Percentiles rank a stretch among this genome's conserved stretches.
These are phyloP conservation scores for Xerocomus brunneocitrinus DNA, from an alignment of 768 basidiomycete genomes.

Conservation along the genomic window DNA sequence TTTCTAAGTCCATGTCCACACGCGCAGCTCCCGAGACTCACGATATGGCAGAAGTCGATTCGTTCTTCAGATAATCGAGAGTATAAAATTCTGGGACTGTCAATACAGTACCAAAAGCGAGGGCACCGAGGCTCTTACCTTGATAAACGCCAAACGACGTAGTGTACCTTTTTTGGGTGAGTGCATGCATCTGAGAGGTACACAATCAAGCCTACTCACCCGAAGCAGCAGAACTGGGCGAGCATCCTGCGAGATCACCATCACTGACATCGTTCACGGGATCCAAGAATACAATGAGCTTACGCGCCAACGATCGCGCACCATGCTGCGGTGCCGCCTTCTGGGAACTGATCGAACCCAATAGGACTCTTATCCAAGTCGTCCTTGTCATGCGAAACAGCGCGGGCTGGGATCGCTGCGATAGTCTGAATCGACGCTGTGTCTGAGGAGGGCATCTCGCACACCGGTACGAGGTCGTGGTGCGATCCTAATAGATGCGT, in stretches of 20 bases:
- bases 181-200: neutral
- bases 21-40: slow-evolving; percentile 14
- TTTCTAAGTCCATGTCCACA: neutral
- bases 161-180: slow-evolving; percentile 26
- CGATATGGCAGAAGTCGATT: slow-evolving; percentile 35
- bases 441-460: slow-evolving; percentile 6
- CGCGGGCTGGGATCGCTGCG: neutral
- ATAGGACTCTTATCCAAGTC: neutral
- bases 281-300: neutral
- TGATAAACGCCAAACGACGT: slow-evolving; percentile 40
- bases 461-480: neutral
- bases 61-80: slow-evolving; percentile 31
- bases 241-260: slow-evolving; percentile 22
- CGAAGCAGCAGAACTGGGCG: slow-evolving; percentile 32
- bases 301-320: slow-evolving; percentile 21
- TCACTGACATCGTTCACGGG: neutral
- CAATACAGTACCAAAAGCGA: neutral
- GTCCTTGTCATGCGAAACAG: slow-evolving; percentile 1
- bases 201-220: slow-evolving; percentile 21
- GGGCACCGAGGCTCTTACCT: slow-evolving; percentile 15
- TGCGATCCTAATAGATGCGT: neutral
- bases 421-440: neutral
- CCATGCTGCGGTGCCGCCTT: slow-evolving; percentile 28
- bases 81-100: slow-evolving; percentile 35
- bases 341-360: slow-evolving; percentile 18